These are phyloP conservation scores for Penicillium soppii DNA, from an alignment of 495 filamentous ascomycete genomes.

Conservation along the genomic window DNA sequence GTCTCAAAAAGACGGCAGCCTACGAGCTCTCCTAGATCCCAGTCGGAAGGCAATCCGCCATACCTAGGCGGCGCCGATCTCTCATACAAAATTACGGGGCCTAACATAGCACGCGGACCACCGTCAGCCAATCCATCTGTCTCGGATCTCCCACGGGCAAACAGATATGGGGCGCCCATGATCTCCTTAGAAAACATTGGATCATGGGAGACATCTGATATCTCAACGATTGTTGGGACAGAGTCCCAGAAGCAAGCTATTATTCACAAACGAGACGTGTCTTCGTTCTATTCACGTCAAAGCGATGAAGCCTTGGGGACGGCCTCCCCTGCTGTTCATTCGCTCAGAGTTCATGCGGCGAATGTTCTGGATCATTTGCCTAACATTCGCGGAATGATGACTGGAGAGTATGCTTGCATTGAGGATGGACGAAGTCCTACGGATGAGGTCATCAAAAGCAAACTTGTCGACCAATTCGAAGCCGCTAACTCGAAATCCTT, in stretches of 20 bases:
- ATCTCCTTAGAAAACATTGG: conserved; percentile 16
- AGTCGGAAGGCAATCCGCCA: conserved; percentile 21
- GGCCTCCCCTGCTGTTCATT: conserved; percentile 5
- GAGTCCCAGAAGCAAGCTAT: conserved; percentile 5
- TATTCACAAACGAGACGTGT: conserved; percentile 14
- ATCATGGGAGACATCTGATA: conserved; percentile 1
- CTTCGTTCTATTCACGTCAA: conserved; percentile 33
- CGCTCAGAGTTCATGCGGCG: not conserved
- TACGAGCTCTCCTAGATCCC: conserved; percentile 5
- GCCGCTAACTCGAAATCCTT: conserved; percentile 4
- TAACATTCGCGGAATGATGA: not conserved
- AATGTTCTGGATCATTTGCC: not conserved
- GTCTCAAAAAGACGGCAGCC: conserved; percentile 29
- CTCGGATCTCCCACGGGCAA: conserved; percentile 15
- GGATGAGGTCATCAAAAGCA: conserved; percentile 16
- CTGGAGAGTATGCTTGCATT: not conserved
- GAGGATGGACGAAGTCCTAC: not conserved
- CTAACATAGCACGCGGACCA: conserved; percentile 21
- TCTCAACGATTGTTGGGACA: conserved; percentile 5
- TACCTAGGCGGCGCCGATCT: conserved; percentile 38
- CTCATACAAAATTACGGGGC: conserved; percentile 28
- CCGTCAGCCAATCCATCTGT: conserved; percentile 25
- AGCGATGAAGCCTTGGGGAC: conserved; percentile 15
- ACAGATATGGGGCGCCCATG: conserved; percentile 15
- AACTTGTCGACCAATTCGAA: conserved; percentile 34